Base-by-base conservation (phyloP, 1,139 yeast genomes). In the Suhomyces atakaporum region DNA sequence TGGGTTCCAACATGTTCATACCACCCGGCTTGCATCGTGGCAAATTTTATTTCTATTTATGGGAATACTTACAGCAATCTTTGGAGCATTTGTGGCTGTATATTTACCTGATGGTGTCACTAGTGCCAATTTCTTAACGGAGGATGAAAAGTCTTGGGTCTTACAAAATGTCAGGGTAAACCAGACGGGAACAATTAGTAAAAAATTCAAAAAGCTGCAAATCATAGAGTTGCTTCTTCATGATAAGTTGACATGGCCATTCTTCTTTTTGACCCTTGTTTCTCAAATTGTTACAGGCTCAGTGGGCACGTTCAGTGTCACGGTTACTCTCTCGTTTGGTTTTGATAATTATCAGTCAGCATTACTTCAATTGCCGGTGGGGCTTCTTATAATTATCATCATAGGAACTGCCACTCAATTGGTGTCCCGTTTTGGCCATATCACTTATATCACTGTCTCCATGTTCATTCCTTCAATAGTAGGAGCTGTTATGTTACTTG, bases 281-380 rank as follows among this genome's bases (percentile, higher is more conserved):
- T 56, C 67, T 20, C 66, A 63, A 57, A 63, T 67, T 21, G 67
- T 67, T 4, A 66, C 72, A 3, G 74, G 74, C 7, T 69, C 71
- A 2, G 60, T 68, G 21, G 62, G 61, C 12, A 61, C 71, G 1
- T 68, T 67, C 36, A 63, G 70, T 39, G 70, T 66, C 7, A 64
- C 71, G 1, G 62, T 68, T 10, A 67, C 67, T 11, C 54, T 58
- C 12, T 50, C 66, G 21, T 65, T 68, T 45, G 73, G 73, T 2
- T 67, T 63, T 37, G 49, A 51, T 34, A 45, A 33, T 37, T 54
- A 62, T 36, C 44, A 61, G 38, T 58, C 72, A 2, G 69, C 73
- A 1, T 51, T 68, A 24, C 59, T 67, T 50, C 73, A 68, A 46
- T 55, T 67, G 51, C 73, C 74, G 2, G 58, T 63, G 5, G 73